Evolutionary conservation across 2,329 filamentous ascomycete species (phyloP).

Genomic region (Tolypocladium ovalisporum): DNA sequence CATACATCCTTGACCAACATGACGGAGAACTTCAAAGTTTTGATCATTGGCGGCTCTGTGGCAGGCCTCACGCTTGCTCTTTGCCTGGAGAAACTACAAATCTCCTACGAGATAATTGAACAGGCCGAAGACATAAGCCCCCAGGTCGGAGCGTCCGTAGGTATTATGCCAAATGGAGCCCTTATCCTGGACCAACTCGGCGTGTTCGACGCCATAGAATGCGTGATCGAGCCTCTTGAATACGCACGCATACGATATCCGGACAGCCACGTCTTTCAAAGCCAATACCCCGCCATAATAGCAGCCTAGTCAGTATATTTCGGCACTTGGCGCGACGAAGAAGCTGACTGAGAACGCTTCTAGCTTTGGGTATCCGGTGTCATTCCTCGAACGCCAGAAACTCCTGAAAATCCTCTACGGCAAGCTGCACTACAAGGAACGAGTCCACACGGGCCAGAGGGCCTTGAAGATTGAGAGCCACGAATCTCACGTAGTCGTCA

Average conservation of each 20-base stretch:
- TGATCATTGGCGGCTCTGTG: constrained; percentile 36
- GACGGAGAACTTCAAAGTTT: constrained; percentile 8
- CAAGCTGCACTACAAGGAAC: constrained; percentile 16
- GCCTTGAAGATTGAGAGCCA: constrained; percentile 6
- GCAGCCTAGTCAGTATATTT: constrained; percentile 1
- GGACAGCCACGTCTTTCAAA: constrained; percentile 4
- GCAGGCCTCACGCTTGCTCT: constrained; percentile 22
- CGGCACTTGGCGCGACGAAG: neutral
- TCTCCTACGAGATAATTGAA: constrained; percentile 40
- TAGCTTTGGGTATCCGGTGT: constrained; percentile 16
- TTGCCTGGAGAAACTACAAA: constrained; percentile 28
- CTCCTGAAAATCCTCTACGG: constrained; percentile 22
- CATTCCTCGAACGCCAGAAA: constrained; percentile 23
- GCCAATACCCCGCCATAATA: constrained; percentile 4
- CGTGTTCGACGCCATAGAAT: constrained; percentile 12
- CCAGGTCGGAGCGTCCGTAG: constrained; percentile 35
- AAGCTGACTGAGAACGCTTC: neutral
- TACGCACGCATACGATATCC: constrained; percentile 3
- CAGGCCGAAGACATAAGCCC: constrained; percentile 28
- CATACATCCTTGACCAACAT: neutral
- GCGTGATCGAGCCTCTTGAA: constrained; percentile 5
- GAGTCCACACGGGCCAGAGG: constrained; percentile 8
- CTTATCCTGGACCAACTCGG: constrained; percentile 38
- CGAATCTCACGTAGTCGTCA: constrained; percentile 12
- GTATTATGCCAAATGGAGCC: constrained; percentile 28